phyloP scores from a whole-genome alignment of 1,139 yeast genomes.

The Lodderomyces theae region DNA sequence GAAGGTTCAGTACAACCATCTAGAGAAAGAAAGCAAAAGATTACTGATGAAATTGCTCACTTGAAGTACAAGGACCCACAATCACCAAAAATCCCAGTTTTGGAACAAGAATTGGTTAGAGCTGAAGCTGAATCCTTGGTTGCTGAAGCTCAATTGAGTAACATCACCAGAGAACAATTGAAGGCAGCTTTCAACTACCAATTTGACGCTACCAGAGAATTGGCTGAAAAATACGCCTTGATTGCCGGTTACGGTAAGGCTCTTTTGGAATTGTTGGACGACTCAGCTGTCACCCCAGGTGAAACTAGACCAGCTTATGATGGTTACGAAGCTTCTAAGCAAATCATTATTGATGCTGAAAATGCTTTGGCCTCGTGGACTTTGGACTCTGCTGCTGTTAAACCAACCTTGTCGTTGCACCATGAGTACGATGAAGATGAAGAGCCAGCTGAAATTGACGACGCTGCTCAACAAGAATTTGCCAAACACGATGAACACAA shows the following conservation, averaged over 20 bases:
- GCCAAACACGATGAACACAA: conserved; percentile 36
- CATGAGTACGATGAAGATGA: conserved; percentile 70
- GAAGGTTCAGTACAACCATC: conserved; percentile 98
- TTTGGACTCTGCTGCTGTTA: conserved; percentile 89
- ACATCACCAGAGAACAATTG: conserved; percentile 95
- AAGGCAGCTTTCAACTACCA: conserved; percentile 97
- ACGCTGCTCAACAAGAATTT: conserved; percentile 45
- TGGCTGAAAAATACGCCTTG: conserved; percentile 92
- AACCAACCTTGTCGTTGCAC: conserved; percentile 88
- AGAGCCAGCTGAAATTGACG: conserved; percentile 52
- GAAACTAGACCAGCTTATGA: conserved; percentile 98
- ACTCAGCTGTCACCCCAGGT: conserved; percentile 97
- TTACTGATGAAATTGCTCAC: conserved; percentile 96
- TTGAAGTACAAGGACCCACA: conserved; percentile 98
- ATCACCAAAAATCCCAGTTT: conserved; percentile 89
- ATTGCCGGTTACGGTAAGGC: conserved; percentile 99
- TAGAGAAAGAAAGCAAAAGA: conserved; percentile 95
- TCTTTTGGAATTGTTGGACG: conserved; percentile 89
- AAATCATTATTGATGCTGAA: conserved; percentile 96
- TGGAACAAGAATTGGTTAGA: conserved; percentile 97
- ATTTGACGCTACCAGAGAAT: conserved; percentile 94
- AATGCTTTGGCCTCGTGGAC: conserved; percentile 96
- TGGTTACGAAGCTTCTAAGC: conserved; percentile 97
- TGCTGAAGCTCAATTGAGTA: conserved; percentile 97
- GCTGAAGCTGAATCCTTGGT: conserved; percentile 99